A percentile compares a stretch with the other conserved stretches of the same genome.
phyloP scores from a whole-genome alignment of 1,139 yeast species.

The Geotrichum candidum region DNA sequence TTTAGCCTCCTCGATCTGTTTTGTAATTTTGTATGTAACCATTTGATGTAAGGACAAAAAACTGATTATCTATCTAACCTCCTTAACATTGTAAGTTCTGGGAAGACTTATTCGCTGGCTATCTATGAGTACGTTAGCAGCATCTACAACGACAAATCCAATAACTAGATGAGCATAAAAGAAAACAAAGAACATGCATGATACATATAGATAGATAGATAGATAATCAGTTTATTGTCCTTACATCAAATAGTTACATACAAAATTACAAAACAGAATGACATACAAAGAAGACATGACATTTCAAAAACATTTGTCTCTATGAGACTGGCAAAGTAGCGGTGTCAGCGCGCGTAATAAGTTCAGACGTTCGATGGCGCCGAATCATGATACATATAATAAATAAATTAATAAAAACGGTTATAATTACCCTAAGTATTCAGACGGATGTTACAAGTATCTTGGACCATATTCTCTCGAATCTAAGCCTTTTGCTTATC shows the following conservation, averaged over 20 bases:
- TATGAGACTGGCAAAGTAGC: no score
- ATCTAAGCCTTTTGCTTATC: slow-evolving; percentile 23
- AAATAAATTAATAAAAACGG: background rate
- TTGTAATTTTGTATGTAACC: no score
- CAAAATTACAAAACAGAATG: no score
- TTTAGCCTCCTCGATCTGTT: slow-evolving; percentile 68
- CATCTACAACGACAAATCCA: slow-evolving; percentile 16
- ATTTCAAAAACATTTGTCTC: slow-evolving; percentile 11
- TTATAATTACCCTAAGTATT: background rate
- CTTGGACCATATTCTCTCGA: slow-evolving; percentile 25
- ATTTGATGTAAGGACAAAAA: no score
- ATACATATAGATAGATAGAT: no score
- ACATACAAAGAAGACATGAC: no score
- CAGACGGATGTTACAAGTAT: slow-evolving; percentile 19
- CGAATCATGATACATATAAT: slow-evolving; percentile 6
- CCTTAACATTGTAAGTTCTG: slow-evolving; percentile 94
- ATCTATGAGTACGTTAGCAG: slow-evolving; percentile 63
- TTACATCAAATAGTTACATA: no score
- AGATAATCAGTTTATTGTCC: no score
- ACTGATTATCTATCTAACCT: no score
- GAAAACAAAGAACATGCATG: no score
- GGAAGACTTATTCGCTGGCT: slow-evolving; percentile 74
- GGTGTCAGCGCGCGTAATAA: no score
- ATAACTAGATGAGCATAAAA: background rate
- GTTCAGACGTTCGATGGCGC: no score